phyloP scores from a whole-genome alignment of 306 rosid species.

The Pachyrhizus erosus region DNA sequence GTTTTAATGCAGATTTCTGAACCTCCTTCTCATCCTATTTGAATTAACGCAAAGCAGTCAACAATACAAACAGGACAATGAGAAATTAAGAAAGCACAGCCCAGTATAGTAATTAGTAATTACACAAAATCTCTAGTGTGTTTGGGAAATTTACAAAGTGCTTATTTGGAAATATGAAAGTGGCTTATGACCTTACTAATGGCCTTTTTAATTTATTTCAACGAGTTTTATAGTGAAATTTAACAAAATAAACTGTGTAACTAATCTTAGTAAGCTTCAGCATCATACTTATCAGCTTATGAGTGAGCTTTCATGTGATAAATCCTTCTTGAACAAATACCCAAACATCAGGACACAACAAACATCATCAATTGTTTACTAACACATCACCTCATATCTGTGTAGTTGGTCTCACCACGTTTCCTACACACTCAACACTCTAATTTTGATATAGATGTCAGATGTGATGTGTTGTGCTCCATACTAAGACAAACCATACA shows the following conservation, averaged over 20 bases:
- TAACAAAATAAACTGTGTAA: not conserved
- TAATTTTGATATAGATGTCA: not conserved
- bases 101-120: not conserved
- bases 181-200: not conserved
- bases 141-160: not conserved
- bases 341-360: not conserved
- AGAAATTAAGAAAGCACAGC: constrained; percentile 8
- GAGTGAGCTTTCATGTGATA: not conserved
- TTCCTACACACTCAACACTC: not conserved
- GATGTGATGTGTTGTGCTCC: not conserved
- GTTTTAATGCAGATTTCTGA: constrained; percentile 90
- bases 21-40: constrained; percentile 93
- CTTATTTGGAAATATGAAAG: not conserved
- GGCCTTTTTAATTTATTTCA: not conserved
- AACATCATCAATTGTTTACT: not conserved
- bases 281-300: not conserved
- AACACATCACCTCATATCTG: not conserved
- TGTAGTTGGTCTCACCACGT: not conserved
- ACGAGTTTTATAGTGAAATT: not conserved
- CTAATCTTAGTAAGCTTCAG: not conserved
- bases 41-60: constrained; percentile 40
- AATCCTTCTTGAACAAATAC: not conserved
- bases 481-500: not conserved
- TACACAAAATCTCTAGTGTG: not conserved
- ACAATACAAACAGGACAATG: constrained; percentile 20